phyloP scores from a whole-genome alignment of 257 asterid genomes.

The Jaltomata sinuosa region DNA sequence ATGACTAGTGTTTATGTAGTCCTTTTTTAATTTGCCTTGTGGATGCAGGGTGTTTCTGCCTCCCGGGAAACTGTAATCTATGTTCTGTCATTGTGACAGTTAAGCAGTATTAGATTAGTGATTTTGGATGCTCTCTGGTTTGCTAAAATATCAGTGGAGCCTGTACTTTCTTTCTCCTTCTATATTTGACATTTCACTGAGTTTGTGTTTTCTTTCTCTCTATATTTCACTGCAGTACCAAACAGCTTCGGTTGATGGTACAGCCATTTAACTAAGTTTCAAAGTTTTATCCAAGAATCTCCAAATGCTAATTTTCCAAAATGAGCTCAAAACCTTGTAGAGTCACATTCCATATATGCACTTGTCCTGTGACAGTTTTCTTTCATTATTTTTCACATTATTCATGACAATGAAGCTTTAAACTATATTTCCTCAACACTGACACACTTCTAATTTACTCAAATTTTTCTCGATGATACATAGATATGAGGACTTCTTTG shows the following conservation, averaged over 20 bases:
- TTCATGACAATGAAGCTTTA: not conserved
- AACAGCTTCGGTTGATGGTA: not conserved
- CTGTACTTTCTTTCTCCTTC: not conserved
- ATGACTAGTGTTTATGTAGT: not conserved
- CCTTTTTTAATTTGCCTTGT: not conserved
- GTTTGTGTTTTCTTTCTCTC: not conserved
- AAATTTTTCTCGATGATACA: not conserved
- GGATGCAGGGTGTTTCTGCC: not conserved
- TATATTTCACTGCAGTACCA: not conserved
- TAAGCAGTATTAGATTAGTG: not conserved
- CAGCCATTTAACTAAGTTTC: not conserved
- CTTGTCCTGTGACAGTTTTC: not conserved
- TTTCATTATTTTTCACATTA: not conserved
- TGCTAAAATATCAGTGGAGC: not conserved
- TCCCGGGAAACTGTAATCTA: not conserved
- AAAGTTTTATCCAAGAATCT: not conserved
- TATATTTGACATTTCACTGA: not conserved
- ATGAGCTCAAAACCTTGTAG: not conserved
- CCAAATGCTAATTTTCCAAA: not conserved
- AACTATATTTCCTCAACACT: not conserved
- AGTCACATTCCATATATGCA: not conserved
- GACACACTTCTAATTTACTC: not conserved
- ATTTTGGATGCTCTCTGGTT: not conserved
- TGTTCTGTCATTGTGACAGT: not conserved
- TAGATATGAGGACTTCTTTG: slow-evolving; percentile 61